Base-by-base conservation (phyloP, 2,329 filamentous ascomycete genomes). In the Dactylonectria macrodidyma region DNA sequence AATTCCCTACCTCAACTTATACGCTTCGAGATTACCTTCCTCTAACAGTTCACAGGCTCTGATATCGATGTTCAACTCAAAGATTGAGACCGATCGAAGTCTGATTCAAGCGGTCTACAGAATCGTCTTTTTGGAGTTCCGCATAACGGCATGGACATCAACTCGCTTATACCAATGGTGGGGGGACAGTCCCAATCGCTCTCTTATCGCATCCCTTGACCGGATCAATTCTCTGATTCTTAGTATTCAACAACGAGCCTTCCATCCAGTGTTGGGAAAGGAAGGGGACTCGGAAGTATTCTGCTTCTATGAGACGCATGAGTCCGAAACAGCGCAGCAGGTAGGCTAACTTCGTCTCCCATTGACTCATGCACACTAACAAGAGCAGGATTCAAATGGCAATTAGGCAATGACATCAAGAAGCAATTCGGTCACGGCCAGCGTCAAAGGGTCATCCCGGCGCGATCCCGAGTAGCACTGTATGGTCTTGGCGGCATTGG, bases 301-400 rank as follows among this genome's bases (percentile, higher is more conserved):
- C 46, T 76, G 70, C 56, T 77, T 75, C 59, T 76, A 73, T 57
- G 73, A 77, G 62, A 77, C 75, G 1, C 12, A 56, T 8, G 11
- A 62, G 41, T 77, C 74, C n/a, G 73, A 66, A 22, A 77, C 73
- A 38, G 73, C 72, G 68, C 55, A 66, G 59, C 52, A 68, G 59
- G 73, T 71, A 67, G 52, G 56, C 30, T 41, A 30, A n/a, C 8
- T 33, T 22, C 19, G 11, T 16, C 22, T 19, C 19, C 16, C 5
- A 3, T 58, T 34, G 36, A 16, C 19, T 50, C 41, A 51, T 19
- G 44, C n/a, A 12, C 16, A 16, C 33, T 56, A 34, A 60, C n/a
- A 47, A 26, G 6, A n/a, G 41, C 38, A 75, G 73, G 52, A 69
- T 19, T 33, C 67, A 59, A 50, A 70, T n/a, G 71, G 71, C 22